phyloP scores from a whole-genome alignment of 2,329 filamentous ascomycete species.

The Alternaria hordeiaustralica region DNA sequence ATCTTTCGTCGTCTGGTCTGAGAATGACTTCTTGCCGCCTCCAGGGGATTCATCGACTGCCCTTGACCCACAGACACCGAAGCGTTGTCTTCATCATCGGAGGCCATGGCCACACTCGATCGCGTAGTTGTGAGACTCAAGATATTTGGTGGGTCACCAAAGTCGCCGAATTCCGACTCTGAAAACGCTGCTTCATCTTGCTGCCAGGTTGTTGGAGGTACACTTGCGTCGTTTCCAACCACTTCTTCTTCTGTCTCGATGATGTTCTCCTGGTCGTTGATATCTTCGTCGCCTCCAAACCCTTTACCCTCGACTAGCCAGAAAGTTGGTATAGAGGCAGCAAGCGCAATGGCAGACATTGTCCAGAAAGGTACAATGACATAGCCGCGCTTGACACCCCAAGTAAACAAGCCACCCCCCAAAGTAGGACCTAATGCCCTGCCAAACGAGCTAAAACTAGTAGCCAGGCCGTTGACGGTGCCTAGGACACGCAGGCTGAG shows the following conservation, averaged over 20 bases:
- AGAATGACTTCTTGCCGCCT: conserved; percentile 30
- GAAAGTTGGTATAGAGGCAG: conserved; percentile 75
- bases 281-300: conserved; percentile 54
- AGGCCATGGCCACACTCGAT: conserved; percentile 32
- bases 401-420: conserved; percentile 74
- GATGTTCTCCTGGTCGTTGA: conserved; percentile 43
- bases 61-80: conserved; percentile 15
- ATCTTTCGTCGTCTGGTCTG: conserved; percentile 42
- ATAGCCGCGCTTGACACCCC: conserved; percentile 77
- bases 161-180: conserved; percentile 50
- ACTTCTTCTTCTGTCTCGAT: conserved; percentile 25
- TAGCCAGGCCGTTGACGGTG: conserved; percentile 90
- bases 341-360: conserved; percentile 66
- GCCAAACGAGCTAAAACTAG: conserved; percentile 80
- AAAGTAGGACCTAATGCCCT: conserved; percentile 79
- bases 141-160: conserved; percentile 34
- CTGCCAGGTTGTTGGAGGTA: not conserved
- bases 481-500: conserved; percentile 77
- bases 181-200: conserved; percentile 29
- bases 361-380: conserved; percentile 83
- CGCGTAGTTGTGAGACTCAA: conserved; percentile 44
- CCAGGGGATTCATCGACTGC: conserved; percentile 21
- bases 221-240: not conserved
- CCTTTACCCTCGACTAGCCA: conserved; percentile 78
- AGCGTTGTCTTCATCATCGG: conserved; percentile 31